phyloP scores from a whole-genome alignment of 1,284 basidiomycete genomes.

The Ganoderma sinense region DNA sequence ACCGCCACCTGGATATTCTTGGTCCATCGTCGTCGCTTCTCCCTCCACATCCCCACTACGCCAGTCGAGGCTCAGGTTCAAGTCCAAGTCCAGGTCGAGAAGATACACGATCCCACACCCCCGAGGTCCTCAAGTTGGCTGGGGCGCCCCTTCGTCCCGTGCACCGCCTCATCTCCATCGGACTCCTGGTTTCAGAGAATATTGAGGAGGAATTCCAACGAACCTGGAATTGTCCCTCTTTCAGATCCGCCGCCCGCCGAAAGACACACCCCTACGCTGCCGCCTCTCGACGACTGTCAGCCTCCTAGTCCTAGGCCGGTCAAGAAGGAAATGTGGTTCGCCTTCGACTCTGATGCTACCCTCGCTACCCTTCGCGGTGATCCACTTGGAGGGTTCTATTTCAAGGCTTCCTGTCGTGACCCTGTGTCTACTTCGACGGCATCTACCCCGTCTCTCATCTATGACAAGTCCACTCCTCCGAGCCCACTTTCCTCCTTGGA shows the following conservation, averaged over 20 bases:
- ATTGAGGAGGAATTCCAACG: background rate
- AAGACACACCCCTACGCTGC: background rate
- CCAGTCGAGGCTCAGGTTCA: background rate
- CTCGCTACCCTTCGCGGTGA: background rate
- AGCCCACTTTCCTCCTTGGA: background rate
- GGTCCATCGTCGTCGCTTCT: background rate
- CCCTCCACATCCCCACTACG: background rate
- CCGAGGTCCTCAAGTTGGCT: background rate
- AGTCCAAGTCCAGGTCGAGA: slow-evolving; percentile 1
- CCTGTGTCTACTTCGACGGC: background rate
- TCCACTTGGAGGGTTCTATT: background rate
- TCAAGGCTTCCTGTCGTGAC: background rate
- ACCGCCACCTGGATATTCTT: background rate
- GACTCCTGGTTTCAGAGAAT: background rate
- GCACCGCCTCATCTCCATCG: background rate
- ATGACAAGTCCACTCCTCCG: background rate
- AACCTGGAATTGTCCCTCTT: background rate
- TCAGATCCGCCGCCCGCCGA: background rate
- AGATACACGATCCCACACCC: background rate
- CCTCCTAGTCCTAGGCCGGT: background rate
- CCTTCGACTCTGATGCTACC: background rate
- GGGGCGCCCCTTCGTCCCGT: background rate
- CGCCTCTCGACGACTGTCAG: background rate
- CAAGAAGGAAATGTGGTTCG: background rate
- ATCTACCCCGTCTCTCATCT: background rate